Evolutionary conservation across 768 basidiomycete species (phyloP), one percentile per base, ranked within the genome.

Genomic region (Lactarius indigo): DNA sequence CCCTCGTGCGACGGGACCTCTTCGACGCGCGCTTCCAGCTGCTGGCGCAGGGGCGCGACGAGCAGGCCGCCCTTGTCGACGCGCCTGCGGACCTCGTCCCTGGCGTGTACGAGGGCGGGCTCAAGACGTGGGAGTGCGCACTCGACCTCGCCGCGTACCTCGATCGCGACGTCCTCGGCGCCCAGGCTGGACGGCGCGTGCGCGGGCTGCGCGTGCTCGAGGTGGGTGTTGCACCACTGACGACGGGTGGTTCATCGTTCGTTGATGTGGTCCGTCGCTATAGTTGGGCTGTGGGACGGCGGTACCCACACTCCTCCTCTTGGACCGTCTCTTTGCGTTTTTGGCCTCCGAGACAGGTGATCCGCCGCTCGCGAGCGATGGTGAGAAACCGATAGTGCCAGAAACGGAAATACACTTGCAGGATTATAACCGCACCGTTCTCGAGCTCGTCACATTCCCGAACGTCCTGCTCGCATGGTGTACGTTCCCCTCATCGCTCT

Each of bases 71-170:
- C 15, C 92, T 90, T 64, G 79, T 96, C 20, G 90, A 94, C 69
- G 85, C 88, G 1, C 90, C 90, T 0, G 93, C 94, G 0, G 96
- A 98, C 76, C 84, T 99, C 17, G 86, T 98, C 4, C 91, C 94
- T 2, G 89, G 94, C 1, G 82, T 94, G 0, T 98, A 99, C 71
- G 96, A 99, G 78, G 96, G 96, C 26, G 96, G 96, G 6, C 75
- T 98, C 60, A 98, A 98, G 77, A 98, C 95, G 2, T 99, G 96
- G 96, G 96, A 99, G 75, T 96, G 94, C 70, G 91, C 92, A 57
- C 77, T 95, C 17, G 96, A 98, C 75, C 80, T 98, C 2, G 91
- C 91, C 0, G 81, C 85, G 39, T 89, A 88, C 70, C 78, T 92
- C 15, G 78, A 82, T 63, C 71, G 76, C 55, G 61, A 66, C 13